A percentile compares a stretch with the other conserved stretches of the same genome.
phyloP scores from a whole-genome alignment of 2,329 filamentous ascomycete genomes.

The Pseudogymnoascus sp. region DNA sequence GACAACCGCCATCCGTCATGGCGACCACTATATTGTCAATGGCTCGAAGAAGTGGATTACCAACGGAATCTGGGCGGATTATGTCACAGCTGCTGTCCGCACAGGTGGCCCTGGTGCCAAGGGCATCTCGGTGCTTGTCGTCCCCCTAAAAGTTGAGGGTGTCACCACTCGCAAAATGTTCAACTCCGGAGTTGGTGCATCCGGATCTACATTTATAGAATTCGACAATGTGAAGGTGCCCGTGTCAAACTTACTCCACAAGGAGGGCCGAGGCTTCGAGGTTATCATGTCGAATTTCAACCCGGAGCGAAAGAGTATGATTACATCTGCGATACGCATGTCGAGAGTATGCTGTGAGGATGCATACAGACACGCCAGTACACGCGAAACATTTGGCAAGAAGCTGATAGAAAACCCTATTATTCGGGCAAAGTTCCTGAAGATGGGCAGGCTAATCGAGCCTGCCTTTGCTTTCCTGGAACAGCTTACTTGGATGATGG shows the following conservation, averaged over 20 bases:
- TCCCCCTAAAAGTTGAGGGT: conserved; percentile 42
- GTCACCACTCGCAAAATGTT: conserved; percentile 46
- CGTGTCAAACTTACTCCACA: conserved; percentile 42
- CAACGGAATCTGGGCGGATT: conserved; percentile 50
- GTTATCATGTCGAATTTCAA: conserved; percentile 55
- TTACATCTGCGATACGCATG: conserved; percentile 47
- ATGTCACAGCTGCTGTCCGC: conserved; percentile 53
- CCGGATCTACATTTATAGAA: conserved; percentile 46
- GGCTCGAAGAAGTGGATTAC: conserved; percentile 64
- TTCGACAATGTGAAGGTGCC: conserved; percentile 49
- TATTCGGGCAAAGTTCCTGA: conserved; percentile 52
- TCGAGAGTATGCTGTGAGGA: conserved; percentile 47
- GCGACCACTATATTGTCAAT: conserved; percentile 51
- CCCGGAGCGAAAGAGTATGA: conserved; percentile 50
- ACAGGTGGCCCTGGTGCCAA: conserved; percentile 45
- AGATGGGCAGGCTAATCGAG: conserved; percentile 51
- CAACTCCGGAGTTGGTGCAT: conserved; percentile 60
- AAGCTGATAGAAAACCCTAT: conserved; percentile 50
- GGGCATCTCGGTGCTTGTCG: conserved; percentile 51
- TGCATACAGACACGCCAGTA: conserved; percentile 42
- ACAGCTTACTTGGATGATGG: conserved; percentile 41
- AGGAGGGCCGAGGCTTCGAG: conserved; percentile 46
- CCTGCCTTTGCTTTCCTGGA: conserved; percentile 54
- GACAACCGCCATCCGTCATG: conserved; percentile 48
- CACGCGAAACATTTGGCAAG: conserved; percentile 49